Conservation (phyloP, 768 basidiomycete species). For the Trametes meyenii region DNA sequence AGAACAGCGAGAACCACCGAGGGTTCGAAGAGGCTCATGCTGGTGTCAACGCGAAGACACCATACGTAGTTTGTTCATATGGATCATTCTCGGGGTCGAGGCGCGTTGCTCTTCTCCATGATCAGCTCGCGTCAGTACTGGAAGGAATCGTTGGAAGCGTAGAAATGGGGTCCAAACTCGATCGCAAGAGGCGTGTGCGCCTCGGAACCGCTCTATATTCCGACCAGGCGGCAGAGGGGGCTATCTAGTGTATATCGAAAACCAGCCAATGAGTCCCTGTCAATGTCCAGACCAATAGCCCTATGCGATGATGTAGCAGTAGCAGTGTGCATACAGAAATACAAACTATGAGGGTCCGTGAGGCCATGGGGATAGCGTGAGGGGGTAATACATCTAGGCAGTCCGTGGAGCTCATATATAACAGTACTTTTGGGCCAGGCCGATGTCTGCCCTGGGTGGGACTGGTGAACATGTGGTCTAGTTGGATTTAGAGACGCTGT, state of each 20-base stretch:
- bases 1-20: neutral
- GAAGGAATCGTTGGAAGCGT: slow-evolving; percentile 9
- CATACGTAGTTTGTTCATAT: slow-evolving; percentile 7
- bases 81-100: slow-evolving; percentile 26
- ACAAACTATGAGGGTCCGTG: slow-evolving; percentile 10
- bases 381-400: neutral
- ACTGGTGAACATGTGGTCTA: neutral
- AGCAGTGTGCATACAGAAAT: neutral
- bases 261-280: slow-evolving; percentile 1
- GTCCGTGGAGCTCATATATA: slow-evolving; percentile 7
- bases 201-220: slow-evolving; percentile 20
- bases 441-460: neutral
- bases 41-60: slow-evolving; percentile 1
- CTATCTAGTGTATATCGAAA: neutral
- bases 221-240: neutral
- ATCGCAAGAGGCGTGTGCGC: neutral
- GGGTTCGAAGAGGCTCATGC: neutral
- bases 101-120: slow-evolving; percentile 17
- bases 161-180: slow-evolving; percentile 15
- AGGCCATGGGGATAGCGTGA: neutral
- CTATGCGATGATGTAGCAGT: neutral
- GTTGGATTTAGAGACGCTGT: slow-evolving; percentile 19
- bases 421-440: slow-evolving; percentile 8
- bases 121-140: slow-evolving; percentile 19
- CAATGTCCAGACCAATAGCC: neutral